Base-by-base conservation (phyloP, 805 yeast genomes). In the Sporopachydermia quercuum region DNA sequence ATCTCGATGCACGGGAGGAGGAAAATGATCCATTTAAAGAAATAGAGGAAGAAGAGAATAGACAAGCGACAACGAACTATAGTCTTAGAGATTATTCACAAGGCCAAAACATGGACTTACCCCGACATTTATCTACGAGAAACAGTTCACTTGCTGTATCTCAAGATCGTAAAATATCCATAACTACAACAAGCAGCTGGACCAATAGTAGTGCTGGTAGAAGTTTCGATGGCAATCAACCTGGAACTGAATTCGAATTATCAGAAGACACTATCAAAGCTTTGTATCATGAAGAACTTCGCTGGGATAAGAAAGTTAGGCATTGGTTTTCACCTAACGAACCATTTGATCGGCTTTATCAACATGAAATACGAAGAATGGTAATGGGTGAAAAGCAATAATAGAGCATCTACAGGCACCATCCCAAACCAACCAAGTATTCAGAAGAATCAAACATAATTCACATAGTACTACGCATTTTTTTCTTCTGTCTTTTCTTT, bases 11-110 rank as follows among this genome's bases (percentile, higher is more conserved):
- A 6, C 43, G 53, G 1, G 68, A 65, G 3, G 58, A 61, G 35
- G 59, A 56, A 30, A 62, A 61, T 33, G 64, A 59, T 45, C 70
- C 74, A 3, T 71, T 75, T 45, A 66, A 60, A 34, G 74, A 66
- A 36, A 56, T 73, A 39, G 73, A 71, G 5, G 77, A 71, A 45
- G 53, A 63, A 35, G 55, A 51, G n/a, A n/a, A n/a, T n/a, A n/a
- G n/a, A n/a, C n/a, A n/a, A 51, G 39, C 2, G 38, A 47, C 3
- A 38, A 37, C 13, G n/a, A n/a, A 5, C 14, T 5, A 37, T 27
- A n/a, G 19, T 16, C 15, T 11, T 15, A 13, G 35, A 19, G 41
- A 36, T 30, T 16, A 15, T 13, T 15, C 18, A 40, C 37, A 8
- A 18, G 37, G 15, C 36, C 36, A 8, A 23, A 34, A 19, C 13